Percentiles rank a stretch among this genome's conserved stretches.
Conservation (phyloP, 1,139 yeast species). For the Zygosaccharomyces pseudobailii region DNA sequence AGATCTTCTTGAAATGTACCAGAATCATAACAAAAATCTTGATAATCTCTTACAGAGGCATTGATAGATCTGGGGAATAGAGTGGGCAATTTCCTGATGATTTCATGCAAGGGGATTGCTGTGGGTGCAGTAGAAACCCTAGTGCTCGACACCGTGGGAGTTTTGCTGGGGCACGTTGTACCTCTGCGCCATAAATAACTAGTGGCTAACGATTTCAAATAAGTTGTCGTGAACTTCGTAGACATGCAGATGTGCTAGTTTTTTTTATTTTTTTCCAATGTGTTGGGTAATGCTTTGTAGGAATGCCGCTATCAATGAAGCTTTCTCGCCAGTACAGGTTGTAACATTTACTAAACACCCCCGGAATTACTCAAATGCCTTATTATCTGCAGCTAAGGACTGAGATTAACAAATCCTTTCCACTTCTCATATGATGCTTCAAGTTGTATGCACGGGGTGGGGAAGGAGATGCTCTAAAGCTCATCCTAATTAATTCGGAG, state of each 20-base stretch:
- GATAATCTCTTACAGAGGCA: constrained; percentile 52
- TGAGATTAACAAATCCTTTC: neutral
- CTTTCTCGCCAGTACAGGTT: neutral
- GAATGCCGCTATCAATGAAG: constrained; percentile 3
- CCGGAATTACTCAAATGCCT: neutral
- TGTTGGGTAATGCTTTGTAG: neutral
- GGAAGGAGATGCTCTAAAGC: neutral
- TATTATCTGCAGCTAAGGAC: too few relatives aligned
- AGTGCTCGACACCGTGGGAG: neutral
- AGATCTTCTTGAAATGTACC: constrained; percentile 49
- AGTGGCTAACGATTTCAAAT: neutral
- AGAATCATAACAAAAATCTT: constrained; percentile 15
- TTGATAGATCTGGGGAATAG: constrained; percentile 53
- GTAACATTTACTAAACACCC: neutral
- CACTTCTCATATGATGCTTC: neutral
- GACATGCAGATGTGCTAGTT: neutral
- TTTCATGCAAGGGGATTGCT: constrained; percentile 27
- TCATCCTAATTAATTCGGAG: neutral
- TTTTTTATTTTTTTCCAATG: neutral
- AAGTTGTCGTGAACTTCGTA: neutral
- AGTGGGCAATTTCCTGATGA: constrained; percentile 33
- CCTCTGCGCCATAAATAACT: neutral
- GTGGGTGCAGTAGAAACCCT: constrained; percentile 26
- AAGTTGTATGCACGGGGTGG: neutral
- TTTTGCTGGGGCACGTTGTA: neutral